These are phyloP conservation scores for Achaetomiella virescens DNA, from an alignment of 495 filamentous ascomycete species.

Conservation along the genomic window DNA sequence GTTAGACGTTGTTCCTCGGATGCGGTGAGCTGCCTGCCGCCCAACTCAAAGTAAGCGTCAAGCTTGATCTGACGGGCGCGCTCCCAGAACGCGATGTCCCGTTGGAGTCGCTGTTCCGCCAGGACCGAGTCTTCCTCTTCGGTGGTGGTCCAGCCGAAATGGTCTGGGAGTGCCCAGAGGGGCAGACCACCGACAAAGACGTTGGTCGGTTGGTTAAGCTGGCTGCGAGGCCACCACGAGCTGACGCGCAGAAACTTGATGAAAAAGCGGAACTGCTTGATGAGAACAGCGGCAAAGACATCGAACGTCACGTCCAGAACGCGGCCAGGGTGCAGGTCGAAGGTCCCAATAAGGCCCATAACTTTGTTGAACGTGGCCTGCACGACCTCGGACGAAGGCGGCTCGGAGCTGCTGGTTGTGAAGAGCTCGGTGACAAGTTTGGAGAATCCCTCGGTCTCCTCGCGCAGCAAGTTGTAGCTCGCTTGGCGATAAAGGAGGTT, in stretches of 20 bases:
- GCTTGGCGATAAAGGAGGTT: conserved; percentile 90
- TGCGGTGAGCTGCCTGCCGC: conserved; percentile 51
- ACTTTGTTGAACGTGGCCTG: conserved; percentile 49
- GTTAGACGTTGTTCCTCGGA: conserved; percentile 43
- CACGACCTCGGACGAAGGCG: conserved; percentile 42
- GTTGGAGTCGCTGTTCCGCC: conserved; percentile 46
- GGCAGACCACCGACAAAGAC: conserved; percentile 55
- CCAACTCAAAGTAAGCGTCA: conserved; percentile 81
- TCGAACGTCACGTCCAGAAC: conserved; percentile 78
- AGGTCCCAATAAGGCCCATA: conserved; percentile 59
- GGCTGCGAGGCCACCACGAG: conserved; percentile 90
- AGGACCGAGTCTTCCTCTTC: conserved; percentile 59
- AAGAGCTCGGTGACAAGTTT: conserved; percentile 59
- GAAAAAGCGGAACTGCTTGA: conserved; percentile 71
- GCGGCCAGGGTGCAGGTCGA: conserved; percentile 66
- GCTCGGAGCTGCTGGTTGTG: conserved; percentile 50
- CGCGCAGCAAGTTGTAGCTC: conserved; percentile 90
- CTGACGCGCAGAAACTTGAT: conserved; percentile 83
- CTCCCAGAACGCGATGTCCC: conserved; percentile 77
- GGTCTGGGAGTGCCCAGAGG: conserved; percentile 72
- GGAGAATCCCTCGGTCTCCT: conserved; percentile 91
- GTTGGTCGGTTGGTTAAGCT: conserved; percentile 27
- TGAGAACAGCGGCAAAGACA: conserved; percentile 38
- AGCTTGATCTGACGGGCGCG: conserved; percentile 69
- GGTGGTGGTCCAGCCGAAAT: conserved; percentile 46